These are phyloP conservation scores for Allium sativum DNA, from an alignment of 106 monocot species.

Conservation along the genomic window DNA sequence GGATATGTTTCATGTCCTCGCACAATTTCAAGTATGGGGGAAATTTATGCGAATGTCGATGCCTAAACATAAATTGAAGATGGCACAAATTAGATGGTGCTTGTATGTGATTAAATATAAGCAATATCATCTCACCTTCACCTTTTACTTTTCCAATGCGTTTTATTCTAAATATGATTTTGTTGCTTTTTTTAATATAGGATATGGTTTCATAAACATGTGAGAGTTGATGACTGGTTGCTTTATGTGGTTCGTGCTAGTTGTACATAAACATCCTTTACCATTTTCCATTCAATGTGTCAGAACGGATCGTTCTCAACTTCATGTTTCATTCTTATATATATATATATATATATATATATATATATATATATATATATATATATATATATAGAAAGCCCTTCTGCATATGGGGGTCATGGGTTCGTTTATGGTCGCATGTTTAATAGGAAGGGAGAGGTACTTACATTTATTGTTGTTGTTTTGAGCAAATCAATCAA, in stretches of 20 bases:
- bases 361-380: too few species aligned
- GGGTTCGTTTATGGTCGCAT: conserved; percentile 66
- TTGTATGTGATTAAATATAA: too few species aligned
- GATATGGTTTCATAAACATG: conserved; percentile 81
- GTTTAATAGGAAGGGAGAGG: conserved; percentile 94
- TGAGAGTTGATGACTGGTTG: conserved; percentile 89
- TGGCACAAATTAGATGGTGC: too few species aligned
- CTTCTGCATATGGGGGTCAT: conserved; percentile 51
- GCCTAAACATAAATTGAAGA: too few species aligned
- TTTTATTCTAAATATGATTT: too few species aligned
- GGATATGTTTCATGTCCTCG: too few species aligned
- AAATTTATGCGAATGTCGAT: too few species aligned
- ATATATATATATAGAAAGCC: conserved; percentile 67
- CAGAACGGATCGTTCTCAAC: not conserved
- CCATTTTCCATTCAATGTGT: not conserved
- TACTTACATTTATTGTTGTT: conserved; percentile 7
- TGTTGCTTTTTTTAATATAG: conserved; percentile 12
- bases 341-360: too few species aligned
- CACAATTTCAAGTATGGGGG: too few species aligned
- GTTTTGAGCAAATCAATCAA: not conserved
- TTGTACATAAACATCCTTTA: not conserved
- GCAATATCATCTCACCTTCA: too few species aligned
- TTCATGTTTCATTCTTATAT: too few species aligned
- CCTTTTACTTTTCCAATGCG: too few species aligned
- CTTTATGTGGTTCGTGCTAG: conserved; percentile 61